Evolutionary conservation across 805 yeast genomes (phyloP).

Genomic region (Zygotorulaspora chibaensis): DNA sequence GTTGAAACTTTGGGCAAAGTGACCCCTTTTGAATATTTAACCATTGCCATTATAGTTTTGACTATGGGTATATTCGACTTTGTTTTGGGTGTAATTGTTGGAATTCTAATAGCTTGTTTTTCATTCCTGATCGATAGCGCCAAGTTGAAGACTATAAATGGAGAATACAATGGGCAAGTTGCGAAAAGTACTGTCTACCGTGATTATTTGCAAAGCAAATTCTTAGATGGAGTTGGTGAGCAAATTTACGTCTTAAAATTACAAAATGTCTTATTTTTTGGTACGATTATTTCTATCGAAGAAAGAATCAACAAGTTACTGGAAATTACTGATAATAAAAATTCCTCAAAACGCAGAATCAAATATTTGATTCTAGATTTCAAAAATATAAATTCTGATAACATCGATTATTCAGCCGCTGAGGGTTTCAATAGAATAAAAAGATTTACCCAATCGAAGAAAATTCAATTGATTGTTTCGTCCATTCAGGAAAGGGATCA

Average conservation of each 20-base stretch:
- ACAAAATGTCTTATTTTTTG: conserved; percentile 88
- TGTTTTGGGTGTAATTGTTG: conserved; percentile 86
- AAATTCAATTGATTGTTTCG: conserved; percentile 69
- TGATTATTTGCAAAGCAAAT: conserved; percentile 84
- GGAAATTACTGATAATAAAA: conserved; percentile 43
- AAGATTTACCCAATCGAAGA: conserved; percentile 65
- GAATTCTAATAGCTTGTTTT: conserved; percentile 85
- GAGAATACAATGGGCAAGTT: conserved; percentile 78
- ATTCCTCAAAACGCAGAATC: conserved; percentile 50
- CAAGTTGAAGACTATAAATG: conserved; percentile 72
- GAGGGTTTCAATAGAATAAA: conserved; percentile 89
- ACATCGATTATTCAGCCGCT: conserved; percentile 90
- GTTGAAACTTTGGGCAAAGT: conserved; percentile 80
- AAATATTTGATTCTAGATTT: conserved; percentile 81
- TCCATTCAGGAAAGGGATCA: conserved; percentile 67
- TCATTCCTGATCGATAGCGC: conserved; percentile 95
- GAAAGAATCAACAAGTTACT: conserved; percentile 61
- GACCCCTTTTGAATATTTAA: conserved; percentile 70
- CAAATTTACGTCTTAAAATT: conserved; percentile 85
- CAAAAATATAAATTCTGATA: conserved; percentile 63
- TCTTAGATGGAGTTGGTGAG: conserved; percentile 77
- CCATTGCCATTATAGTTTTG: conserved; percentile 80
- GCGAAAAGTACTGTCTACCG: conserved; percentile 91
- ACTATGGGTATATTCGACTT: conserved; percentile 96
- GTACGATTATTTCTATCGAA: conserved; percentile 92